Conservation (phyloP, 2,329 filamentous ascomycete species). For the Calycina herbarum region DNA sequence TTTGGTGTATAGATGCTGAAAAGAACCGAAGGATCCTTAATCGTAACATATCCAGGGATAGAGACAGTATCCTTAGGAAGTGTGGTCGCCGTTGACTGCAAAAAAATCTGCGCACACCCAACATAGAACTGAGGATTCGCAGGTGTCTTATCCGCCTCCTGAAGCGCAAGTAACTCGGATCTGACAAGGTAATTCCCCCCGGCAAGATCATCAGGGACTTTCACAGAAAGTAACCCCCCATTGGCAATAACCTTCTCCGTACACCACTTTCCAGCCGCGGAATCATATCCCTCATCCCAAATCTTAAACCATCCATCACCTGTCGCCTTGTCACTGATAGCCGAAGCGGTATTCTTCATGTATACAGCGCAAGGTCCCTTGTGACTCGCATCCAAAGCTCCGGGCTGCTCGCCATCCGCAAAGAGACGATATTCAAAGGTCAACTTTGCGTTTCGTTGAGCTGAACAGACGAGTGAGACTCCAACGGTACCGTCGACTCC, state of each 20-base stretch:
- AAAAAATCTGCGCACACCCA: constrained; percentile 70
- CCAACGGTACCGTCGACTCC: constrained; percentile 56
- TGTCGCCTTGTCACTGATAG: constrained; percentile 51
- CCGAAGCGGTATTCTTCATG: constrained; percentile 66
- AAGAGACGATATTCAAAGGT: constrained; percentile 64
- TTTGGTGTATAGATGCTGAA: constrained; percentile 64
- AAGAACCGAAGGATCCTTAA: constrained; percentile 53
- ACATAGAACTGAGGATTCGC: constrained; percentile 70
- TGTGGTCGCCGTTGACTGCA: constrained; percentile 50
- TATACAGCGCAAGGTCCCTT: constrained; percentile 73
- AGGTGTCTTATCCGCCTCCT: constrained; percentile 54
- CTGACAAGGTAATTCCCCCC: constrained; percentile 71
- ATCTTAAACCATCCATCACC: constrained; percentile 79
- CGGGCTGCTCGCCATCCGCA: constrained; percentile 54
- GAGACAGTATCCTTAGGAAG: constrained; percentile 55
- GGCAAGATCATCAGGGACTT: constrained; percentile 60
- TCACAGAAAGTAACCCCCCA: constrained; percentile 62
- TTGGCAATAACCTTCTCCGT: constrained; percentile 66
- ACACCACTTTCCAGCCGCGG: constrained; percentile 60
- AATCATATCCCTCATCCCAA: constrained; percentile 67
- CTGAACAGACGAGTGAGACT: constrained; percentile 48
- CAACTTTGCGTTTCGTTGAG: constrained; percentile 30
- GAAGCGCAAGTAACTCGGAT: constrained; percentile 68
- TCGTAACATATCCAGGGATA: constrained; percentile 66
- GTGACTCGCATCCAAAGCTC: constrained; percentile 60